These are phyloP conservation scores for Globisporangium canariense DNA, from an alignment of 352 stramenopile genomes.

Conservation along the genomic window DNA sequence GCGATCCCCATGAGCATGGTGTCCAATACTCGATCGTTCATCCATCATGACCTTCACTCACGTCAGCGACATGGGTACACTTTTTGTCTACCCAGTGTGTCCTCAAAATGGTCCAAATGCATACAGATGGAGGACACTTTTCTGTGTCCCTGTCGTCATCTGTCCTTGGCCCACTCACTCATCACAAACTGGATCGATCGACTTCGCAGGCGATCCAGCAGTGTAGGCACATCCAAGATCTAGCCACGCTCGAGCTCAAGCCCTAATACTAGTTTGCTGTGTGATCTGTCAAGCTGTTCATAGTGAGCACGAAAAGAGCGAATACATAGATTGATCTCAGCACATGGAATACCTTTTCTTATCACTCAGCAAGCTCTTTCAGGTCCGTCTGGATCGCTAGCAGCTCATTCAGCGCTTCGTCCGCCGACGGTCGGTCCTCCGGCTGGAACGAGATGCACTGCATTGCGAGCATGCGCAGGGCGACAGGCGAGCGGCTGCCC, in stretches of 20 bases:
- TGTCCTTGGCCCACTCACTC: no score
- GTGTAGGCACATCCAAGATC: no score
- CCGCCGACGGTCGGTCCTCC: slow-evolving; percentile 34
- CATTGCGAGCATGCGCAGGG: slow-evolving; percentile 35
- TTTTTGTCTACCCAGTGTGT: neutral
- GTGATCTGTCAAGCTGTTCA: no score
- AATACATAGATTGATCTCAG: no score
- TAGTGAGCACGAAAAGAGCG: no score
- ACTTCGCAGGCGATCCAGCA: no score
- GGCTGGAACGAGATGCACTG: slow-evolving; percentile 43
- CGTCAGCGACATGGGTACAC: slow-evolving; percentile 3
- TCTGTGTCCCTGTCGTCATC: neutral
- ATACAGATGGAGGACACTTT: neutral
- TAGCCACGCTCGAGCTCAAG: no score
- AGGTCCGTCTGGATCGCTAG: slow-evolving; percentile 27
- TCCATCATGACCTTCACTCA: neutral
- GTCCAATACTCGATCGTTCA: no score
- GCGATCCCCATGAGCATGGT: no score
- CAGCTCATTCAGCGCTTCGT: slow-evolving; percentile 31
- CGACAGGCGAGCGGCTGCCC: slow-evolving; percentile 25
- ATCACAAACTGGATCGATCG: no score
- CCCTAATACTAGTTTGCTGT: no score
- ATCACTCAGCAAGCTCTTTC: neutral
- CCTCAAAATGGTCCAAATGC: neutral
- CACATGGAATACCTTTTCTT: neutral